These are phyloP conservation scores for Alternaria arbusti DNA, from an alignment of 2,329 filamentous ascomycete species.

Conservation along the genomic window DNA sequence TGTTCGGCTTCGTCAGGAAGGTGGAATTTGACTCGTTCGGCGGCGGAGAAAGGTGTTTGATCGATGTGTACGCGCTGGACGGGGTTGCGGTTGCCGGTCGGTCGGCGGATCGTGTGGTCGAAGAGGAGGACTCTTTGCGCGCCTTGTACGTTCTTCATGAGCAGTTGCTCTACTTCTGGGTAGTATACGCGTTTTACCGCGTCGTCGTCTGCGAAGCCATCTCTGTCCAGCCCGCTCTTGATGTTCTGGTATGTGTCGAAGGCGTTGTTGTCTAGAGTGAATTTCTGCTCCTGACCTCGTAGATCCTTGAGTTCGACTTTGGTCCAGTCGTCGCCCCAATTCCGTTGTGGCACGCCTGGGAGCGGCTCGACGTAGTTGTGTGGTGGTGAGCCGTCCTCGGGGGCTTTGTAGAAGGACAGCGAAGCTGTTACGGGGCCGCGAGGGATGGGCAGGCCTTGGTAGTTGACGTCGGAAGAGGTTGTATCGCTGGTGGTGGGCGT, in stretches of 20 bases:
- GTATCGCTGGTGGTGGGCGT: conserved; percentile 32
- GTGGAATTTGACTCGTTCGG: conserved; percentile 71
- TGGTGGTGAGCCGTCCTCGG: conserved; percentile 36
- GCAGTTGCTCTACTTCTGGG: conserved; percentile 77
- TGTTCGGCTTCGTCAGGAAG: conserved; percentile 70
- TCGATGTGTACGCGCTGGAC: conserved; percentile 82
- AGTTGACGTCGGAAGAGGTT: conserved; percentile 40
- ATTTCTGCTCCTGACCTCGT: conserved; percentile 71
- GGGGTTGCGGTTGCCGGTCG: conserved; percentile 67
- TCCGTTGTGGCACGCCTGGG: conserved; percentile 68
- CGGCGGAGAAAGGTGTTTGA: conserved; percentile 73
- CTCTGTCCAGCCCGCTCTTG: conserved; percentile 60
- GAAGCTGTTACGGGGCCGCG: conserved; percentile 34
- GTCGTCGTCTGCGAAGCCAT: conserved; percentile 70
- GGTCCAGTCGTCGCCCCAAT: conserved; percentile 62
- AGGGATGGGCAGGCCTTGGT: conserved; percentile 38
- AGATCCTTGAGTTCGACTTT: conserved; percentile 72
- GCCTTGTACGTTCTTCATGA: conserved; percentile 72
- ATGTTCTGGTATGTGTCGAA: conserved; percentile 71
- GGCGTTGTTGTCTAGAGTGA: conserved; percentile 74
- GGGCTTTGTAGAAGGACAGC: conserved; percentile 38
- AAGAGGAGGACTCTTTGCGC: conserved; percentile 74
- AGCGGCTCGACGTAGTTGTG: conserved; percentile 66
- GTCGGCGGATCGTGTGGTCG: conserved; percentile 86
- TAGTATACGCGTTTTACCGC: conserved; percentile 79